Conservation (phyloP, 2,329 filamentous ascomycete species). For the Colletotrichum aenigma region DNA sequence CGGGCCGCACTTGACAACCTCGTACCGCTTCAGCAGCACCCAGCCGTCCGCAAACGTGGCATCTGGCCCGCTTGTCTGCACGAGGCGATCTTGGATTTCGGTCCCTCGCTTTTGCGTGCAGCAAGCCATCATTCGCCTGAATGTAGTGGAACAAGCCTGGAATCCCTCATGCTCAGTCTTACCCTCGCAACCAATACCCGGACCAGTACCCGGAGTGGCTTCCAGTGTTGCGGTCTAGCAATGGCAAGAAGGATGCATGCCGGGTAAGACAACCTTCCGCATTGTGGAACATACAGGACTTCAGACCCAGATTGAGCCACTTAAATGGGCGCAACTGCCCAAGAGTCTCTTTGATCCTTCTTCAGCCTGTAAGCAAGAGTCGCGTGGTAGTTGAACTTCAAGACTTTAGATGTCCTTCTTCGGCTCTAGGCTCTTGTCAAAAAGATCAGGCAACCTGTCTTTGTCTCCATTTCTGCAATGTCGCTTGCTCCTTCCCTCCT, state of each 20-base stretch:
- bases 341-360: background rate
- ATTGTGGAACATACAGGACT: background rate
- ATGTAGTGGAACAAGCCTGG: background rate
- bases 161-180: background rate
- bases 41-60: background rate
- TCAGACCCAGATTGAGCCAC: background rate
- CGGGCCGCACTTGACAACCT: background rate
- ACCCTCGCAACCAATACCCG: background rate
- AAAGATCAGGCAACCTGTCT: background rate
- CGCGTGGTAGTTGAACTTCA: background rate
- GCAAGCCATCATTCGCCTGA: background rate
- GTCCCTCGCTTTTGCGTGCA: background rate
- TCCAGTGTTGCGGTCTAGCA: background rate
- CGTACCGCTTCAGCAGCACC: background rate
- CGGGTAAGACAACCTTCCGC: background rate
- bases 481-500: background rate
- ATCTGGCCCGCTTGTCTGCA: background rate
- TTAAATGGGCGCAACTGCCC: background rate
- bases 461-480: background rate
- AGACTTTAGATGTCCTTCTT: background rate
- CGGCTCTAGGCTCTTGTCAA: background rate
- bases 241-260: background rate
- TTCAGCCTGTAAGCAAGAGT: background rate
- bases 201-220: background rate
- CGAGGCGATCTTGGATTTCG: background rate